Evolutionary conservation across 768 basidiomycete genomes (phyloP), one percentile per base, ranked within the genome.

Genomic region (Hortiboletus flavorubellus): DNA sequence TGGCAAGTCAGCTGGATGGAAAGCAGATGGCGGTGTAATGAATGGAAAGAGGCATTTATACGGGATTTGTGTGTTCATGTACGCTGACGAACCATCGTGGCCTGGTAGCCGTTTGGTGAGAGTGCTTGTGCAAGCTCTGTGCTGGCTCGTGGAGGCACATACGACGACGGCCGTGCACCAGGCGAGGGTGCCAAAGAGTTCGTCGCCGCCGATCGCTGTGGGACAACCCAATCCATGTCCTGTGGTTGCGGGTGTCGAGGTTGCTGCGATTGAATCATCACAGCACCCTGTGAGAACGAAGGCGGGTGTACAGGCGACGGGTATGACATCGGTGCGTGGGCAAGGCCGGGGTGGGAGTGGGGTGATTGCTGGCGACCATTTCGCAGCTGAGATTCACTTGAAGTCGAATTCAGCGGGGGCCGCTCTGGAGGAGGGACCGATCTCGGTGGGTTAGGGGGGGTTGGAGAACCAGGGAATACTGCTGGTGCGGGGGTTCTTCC

Each of bases 91-190:
- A 76, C 73, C 67, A 75, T 74, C 52, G 78, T 65, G 46, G 70
- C 60, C 33, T 79, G 76, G 63, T 80, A 76, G 53, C 82, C 82
- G 12, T 73, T 72, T 4, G 70, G 61, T 60, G 80, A 70, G 15
- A 68, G 67, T 53, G 72, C 64, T 37, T 76, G 74, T 31, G 70
- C 34, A 56, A 75, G 76, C 47, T 81, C 81, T 34, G 72, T 62
- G 56, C 76, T 82, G 14, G 74, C 67, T 60, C 80, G 73, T 49
- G 73, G 71, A 33, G 75, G 76, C 47, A 77, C 72, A 58, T 76
- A 82, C 12, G 84, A 85, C 37, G 78, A 69, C 11, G 84, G 82
- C 53, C 83, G 76, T 54, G 76, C 75, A 30, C 75, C 68, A 9
- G 75, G 64, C 33, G 63, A 71, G 41, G 69, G 61, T 23, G 68